Evolutionary conservation across 1,284 basidiomycete species (phyloP).

Genomic region (Gymnopus androsaceus): DNA sequence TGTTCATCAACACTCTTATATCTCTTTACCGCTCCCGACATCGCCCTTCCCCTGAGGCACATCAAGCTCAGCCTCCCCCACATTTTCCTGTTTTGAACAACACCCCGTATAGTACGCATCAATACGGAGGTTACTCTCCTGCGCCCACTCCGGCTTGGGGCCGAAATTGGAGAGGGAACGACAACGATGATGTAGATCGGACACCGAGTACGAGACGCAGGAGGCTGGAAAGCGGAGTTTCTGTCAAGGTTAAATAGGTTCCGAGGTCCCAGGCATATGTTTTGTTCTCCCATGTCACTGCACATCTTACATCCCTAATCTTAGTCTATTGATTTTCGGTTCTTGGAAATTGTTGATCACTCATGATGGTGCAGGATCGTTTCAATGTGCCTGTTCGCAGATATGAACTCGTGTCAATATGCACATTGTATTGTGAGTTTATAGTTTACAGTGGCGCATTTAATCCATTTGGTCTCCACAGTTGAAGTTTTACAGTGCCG

Average conservation of each 20-base stretch:
- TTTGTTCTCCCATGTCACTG: too few relatives aligned
- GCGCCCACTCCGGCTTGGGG: slow-evolving; percentile 49
- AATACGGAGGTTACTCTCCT: slow-evolving; percentile 48
- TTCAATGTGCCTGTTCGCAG: too few relatives aligned
- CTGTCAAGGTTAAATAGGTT: slow-evolving; percentile 56
- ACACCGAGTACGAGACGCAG: slow-evolving; percentile 56
- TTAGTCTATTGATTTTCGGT: too few relatives aligned
- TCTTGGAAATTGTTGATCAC: too few relatives aligned
- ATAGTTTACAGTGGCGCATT: too few relatives aligned
- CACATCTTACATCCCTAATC: too few relatives aligned
- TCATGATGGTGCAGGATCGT: too few relatives aligned
- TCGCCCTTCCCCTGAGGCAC: slow-evolving; percentile 37
- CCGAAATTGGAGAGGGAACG: slow-evolving; percentile 35
- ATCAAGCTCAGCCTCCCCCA: slow-evolving; percentile 32
- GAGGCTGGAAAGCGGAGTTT: slow-evolving; percentile 61
- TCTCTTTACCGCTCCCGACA: slow-evolving; percentile 72
- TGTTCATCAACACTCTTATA: slow-evolving; percentile 82
- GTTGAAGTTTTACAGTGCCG: too few relatives aligned
- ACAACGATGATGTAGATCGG: slow-evolving; percentile 41
- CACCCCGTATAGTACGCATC: slow-evolving; percentile 46
- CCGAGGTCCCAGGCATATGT: too few relatives aligned
- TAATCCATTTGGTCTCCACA: too few relatives aligned
- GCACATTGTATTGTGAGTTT: too few relatives aligned
- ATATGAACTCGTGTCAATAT: too few relatives aligned
- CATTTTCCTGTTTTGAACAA: slow-evolving; percentile 46